Base-by-base conservation (phyloP, 1,139 yeast genomes). In the Zygosaccharomyces sapae region DNA sequence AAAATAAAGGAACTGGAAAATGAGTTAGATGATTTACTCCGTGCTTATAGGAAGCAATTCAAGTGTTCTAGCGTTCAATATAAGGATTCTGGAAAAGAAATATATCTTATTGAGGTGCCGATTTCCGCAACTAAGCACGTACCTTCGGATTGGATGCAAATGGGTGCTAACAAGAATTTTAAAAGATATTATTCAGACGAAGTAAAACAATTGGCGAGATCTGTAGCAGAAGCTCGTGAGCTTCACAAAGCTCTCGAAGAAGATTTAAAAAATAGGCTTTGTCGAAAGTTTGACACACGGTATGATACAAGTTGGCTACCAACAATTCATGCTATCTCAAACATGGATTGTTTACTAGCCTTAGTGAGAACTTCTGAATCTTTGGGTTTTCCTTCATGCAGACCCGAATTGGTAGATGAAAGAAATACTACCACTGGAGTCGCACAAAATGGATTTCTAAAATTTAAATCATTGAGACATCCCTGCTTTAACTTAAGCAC, bases 151-250 rank as follows among this genome's bases (percentile, higher is more conserved):
- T 92, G 99, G 99, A 85, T 81, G 56, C 96, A 88, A 60, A 88
- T 92, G 96, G 96, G 94, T 3, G 83, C 97, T 0, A 92, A 96
- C 1, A 76, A 95, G 37, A 86, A 89, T 58, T 87, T 84, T 35
- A 90, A 89, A 65, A 74, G 97, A 59, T 92, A 82, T 67, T 92
- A 96, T 88, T 88, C 97, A 0, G 97, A 97, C 0, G 95, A 87
- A 61, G 96, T 87, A 13, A 81, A 80, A 54, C 61, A 58, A 19
- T 64, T 88, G 31, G 96, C 88, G 0, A 77, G 94, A 52, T 75
- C 82, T 53, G 75, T 90, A 62, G 81, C 89, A 71, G 97, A 92
- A 66, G 92, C 94, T 35, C 77, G 81, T 52, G 99, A 92, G 64
- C 61, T 76, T 13, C 97, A 90, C 66, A 89, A 88, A 62, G 70